A percentile compares a stretch with the other conserved stretches of the same genome.
Evolutionary conservation across 2,329 filamentous ascomycete species (phyloP).

Genomic region (Paraphaeosphaeria sporulosa): DNA sequence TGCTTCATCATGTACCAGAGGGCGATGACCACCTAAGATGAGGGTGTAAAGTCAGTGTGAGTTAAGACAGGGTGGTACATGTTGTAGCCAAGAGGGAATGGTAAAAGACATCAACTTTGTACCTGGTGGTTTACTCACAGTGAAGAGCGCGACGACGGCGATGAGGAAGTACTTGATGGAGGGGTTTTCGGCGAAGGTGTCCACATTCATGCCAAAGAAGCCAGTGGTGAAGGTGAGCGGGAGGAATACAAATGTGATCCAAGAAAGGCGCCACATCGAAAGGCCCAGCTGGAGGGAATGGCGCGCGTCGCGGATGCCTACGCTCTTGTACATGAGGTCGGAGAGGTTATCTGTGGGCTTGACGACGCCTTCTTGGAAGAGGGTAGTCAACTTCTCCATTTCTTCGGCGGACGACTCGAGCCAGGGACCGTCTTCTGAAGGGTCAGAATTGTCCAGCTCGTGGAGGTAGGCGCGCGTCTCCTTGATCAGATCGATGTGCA

Average conservation of each 20-base stretch:
- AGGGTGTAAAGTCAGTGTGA: too few relatives aligned
- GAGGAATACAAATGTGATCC: slow-evolving; percentile 79
- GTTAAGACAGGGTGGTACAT: too few relatives aligned
- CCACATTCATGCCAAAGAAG: slow-evolving; percentile 63
- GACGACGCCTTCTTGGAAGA: slow-evolving; percentile 59
- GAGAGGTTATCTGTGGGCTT: slow-evolving; percentile 59
- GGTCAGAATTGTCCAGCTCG: slow-evolving; percentile 49
- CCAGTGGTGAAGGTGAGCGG: slow-evolving; percentile 60
- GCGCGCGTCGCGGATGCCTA: slow-evolving; percentile 60
- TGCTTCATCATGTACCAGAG: slow-evolving; percentile 60
- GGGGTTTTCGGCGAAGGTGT: slow-evolving; percentile 53
- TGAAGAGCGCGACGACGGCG: slow-evolving; percentile 54
- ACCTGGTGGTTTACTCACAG: too few relatives aligned
- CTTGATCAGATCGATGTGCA: slow-evolving; percentile 57
- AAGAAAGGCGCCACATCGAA: slow-evolving; percentile 65
- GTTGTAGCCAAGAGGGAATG: too few relatives aligned
- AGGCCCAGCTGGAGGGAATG: slow-evolving; percentile 58
- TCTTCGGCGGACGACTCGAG: slow-evolving; percentile 51
- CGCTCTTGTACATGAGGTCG: slow-evolving; percentile 61
- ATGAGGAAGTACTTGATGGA: slow-evolving; percentile 61
- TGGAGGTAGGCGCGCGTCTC: slow-evolving; percentile 55
- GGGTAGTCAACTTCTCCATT: slow-evolving; percentile 56
- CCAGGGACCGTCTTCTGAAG: slow-evolving; percentile 49
- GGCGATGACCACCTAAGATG: slow-evolving; percentile 55
- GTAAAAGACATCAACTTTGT: too few relatives aligned